Percentiles rank a stretch among this genome's conserved stretches.
Conservation (phyloP, 1,139 yeast genomes). For the Magnusiomyces paraingens region DNA sequence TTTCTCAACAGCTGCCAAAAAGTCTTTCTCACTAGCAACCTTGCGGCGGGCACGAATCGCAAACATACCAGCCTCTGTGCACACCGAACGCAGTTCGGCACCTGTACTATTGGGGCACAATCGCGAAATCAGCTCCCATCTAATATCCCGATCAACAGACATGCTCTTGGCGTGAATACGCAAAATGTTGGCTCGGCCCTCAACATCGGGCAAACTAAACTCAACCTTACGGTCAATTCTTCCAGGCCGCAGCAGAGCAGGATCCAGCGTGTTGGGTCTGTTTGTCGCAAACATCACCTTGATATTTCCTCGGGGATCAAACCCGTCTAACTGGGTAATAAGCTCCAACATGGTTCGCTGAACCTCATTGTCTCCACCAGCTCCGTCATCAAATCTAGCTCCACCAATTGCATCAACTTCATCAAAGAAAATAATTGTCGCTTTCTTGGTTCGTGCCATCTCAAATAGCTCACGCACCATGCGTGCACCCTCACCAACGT, state of each 20-base stretch:
- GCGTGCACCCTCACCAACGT: conserved; percentile 99
- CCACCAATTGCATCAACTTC: conserved; percentile 99
- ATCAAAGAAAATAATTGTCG: conserved; percentile 93
- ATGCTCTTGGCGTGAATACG: conserved; percentile 92
- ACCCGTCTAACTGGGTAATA: conserved; percentile 94
- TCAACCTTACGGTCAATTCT: conserved; percentile 98
- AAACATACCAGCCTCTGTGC: conserved; percentile 99
- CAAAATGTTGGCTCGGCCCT: conserved; percentile 95
- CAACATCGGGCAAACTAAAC: conserved; percentile 90
- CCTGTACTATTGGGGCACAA: conserved; percentile 98
- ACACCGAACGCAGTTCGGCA: conserved; percentile 92
- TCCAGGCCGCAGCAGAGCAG: conserved; percentile 95
- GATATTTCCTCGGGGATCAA: conserved; percentile 96
- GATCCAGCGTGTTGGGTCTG: conserved; percentile 95
- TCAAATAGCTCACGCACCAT: conserved; percentile 98
- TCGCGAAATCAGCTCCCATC: conserved; percentile 97
- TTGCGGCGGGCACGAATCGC: conserved; percentile 97
- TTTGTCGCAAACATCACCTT: conserved; percentile 99
- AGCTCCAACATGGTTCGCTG: conserved; percentile 98
- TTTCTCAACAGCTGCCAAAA: conserved; percentile 93
- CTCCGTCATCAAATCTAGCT: conserved; percentile 98
- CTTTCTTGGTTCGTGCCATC: conserved; percentile 97
- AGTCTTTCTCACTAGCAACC: conserved; percentile 96
- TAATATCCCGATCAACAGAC: conserved; percentile 94
- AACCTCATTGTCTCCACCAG: conserved; percentile 98